Evolutionary conservation across 148 eudicot species (phyloP).

Genomic region (Chenopodium berlandieri): DNA sequence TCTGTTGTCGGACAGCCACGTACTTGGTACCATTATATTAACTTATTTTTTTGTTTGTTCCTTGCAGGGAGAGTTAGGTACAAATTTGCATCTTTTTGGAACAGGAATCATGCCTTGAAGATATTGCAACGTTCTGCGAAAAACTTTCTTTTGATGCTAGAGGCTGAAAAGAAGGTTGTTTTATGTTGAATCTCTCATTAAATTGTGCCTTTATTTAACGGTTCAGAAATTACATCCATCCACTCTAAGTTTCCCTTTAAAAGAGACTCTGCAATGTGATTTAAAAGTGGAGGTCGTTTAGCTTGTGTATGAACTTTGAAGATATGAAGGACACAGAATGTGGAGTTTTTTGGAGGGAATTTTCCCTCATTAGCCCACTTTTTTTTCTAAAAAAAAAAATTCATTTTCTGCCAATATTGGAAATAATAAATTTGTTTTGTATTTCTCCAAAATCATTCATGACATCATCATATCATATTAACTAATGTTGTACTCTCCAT

Average conservation of each 20-base stretch:
- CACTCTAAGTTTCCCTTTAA: not conserved
- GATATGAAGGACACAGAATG: not conserved
- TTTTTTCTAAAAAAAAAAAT: no score
- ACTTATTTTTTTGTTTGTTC: not conserved
- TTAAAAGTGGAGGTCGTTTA: not conserved
- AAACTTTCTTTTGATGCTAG: constrained; percentile 62
- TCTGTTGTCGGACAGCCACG: not conserved
- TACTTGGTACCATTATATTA: not conserved
- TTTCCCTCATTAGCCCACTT: no score
- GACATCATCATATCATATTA: no score
- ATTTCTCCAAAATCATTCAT: no score
- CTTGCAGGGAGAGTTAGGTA: constrained; percentile 92
- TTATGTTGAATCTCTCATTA: not conserved
- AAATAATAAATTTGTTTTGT: no score
- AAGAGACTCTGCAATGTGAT: not conserved
- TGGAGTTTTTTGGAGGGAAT: no score
- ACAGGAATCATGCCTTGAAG: constrained; percentile 74
- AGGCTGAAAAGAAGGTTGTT: constrained; percentile 86
- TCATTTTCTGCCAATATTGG: no score
- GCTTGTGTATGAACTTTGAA: not conserved
- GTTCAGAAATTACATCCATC: not conserved
- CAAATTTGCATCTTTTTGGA: constrained; percentile 98
- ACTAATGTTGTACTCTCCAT: no score
- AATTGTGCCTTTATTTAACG: not conserved
- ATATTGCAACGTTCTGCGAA: constrained; percentile 67